Evolutionary conservation across 1,284 basidiomycete genomes (phyloP), one percentile per base, ranked within the genome.

Genomic region (Ustilago tritici): DNA sequence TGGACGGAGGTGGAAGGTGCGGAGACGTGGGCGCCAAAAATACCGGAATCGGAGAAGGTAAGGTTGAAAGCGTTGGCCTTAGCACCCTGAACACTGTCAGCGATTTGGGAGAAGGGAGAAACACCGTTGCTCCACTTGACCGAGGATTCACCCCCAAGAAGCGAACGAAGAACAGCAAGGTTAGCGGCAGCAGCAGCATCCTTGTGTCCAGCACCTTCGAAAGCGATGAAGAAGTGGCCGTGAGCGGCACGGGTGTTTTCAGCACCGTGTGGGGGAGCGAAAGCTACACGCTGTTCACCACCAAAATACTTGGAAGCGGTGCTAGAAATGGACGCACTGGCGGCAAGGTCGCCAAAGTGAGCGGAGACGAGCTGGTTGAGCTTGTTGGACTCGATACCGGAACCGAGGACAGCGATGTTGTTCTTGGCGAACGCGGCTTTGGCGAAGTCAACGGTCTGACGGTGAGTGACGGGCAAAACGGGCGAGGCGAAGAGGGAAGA

Each of bases 341-440:
- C 59, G 31, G 75, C 56, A n/a, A 85, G 71, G 34, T 62, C 62
- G 41, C 61, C 70, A 64, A 86, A 85, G 68, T 76, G 60, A 41
- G 74, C 70, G 14, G 58, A 65, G 28, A 84, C 81, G 53, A 86
- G 79, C 63, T 69, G 64, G 56, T 68, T 61, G 31, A 85, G 78
- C 66, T 78, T 72, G 58, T 41, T 57, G 17, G 61, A 56, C 52
- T 79, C 79, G 57, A 86, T 78, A 46, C 84, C 84, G 38, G 79
- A 78, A 64, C 82, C 81, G 55, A 85, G 76, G 19, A 86, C 74
- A 61, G 82, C 84, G 56, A 86, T 74, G 81, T 85, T 86, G 76
- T 79, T 65, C 79, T 81, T 79, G 55, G 83, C 80, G 56, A 84
- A 83, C 43, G 75, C 75, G 52, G 70, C 65, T 38, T 75, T 64